Evolutionary conservation across 768 basidiomycete genomes (phyloP).

Genomic region (Trametes elegans): DNA sequence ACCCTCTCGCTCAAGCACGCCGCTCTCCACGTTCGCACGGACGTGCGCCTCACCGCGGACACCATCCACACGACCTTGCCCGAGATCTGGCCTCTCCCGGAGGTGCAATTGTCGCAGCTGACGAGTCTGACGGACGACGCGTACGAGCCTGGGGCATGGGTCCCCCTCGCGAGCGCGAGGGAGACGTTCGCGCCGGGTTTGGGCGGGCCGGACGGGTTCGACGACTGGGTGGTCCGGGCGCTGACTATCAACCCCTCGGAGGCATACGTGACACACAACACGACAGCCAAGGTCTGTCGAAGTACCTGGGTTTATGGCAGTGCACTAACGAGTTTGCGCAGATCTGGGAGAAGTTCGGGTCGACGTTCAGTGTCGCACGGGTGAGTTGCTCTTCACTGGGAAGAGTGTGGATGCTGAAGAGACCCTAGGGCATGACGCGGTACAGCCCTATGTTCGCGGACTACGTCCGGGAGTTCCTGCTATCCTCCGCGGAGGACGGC

Average conservation of each 20-base stretch:
- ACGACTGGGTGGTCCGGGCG: slow-evolving; percentile 56
- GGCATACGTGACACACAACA: slow-evolving; percentile 72
- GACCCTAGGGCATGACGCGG: slow-evolving; percentile 29
- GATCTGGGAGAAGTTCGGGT: slow-evolving; percentile 75
- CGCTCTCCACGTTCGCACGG: slow-evolving; percentile 54
- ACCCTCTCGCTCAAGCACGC: slow-evolving; percentile 54
- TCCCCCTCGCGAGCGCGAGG: slow-evolving; percentile 54
- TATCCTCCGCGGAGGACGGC: slow-evolving; percentile 62
- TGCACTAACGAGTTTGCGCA: slow-evolving; percentile 25
- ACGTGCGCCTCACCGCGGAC: slow-evolving; percentile 37
- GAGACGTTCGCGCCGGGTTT: slow-evolving; percentile 46
- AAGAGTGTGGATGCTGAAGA: too few relatives aligned
- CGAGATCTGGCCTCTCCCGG: slow-evolving; percentile 48
- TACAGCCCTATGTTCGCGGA: slow-evolving; percentile 49
- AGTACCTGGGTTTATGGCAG: background rate
- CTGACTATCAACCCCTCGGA: slow-evolving; percentile 69
- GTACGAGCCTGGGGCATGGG: slow-evolving; percentile 51
- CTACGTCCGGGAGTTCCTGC: slow-evolving; percentile 62
- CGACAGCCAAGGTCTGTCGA: slow-evolving; percentile 56
- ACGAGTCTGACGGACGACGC: slow-evolving; percentile 37
- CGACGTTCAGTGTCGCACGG: slow-evolving; percentile 53
- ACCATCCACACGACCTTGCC: slow-evolving; percentile 47
- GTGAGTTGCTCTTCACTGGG: too few relatives aligned
- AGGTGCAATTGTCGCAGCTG: slow-evolving; percentile 20
- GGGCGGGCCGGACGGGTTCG: slow-evolving; percentile 65